phyloP scores from a whole-genome alignment of 1,139 yeast genomes.

The Candida sanyaensis region DNA sequence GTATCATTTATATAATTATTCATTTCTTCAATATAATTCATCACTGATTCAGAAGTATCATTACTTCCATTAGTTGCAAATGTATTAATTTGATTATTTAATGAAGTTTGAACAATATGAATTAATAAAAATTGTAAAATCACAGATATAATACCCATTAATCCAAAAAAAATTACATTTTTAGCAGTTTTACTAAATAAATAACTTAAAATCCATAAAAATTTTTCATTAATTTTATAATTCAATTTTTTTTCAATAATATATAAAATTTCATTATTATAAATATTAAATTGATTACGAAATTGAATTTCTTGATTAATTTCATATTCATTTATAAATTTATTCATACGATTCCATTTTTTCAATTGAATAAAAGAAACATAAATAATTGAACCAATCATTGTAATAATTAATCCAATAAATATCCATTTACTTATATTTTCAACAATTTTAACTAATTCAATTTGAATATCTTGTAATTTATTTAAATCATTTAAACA shows the following conservation, averaged over 20 bases:
- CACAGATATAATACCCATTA: conserved; percentile 51
- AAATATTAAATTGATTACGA: conserved; percentile 14
- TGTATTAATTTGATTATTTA: conserved; percentile 3
- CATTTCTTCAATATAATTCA: conserved; percentile 21
- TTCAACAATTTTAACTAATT: conserved; percentile 11
- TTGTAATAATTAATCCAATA: conserved; percentile 10
- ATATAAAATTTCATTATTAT: conserved; percentile 10
- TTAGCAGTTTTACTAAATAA: conserved; percentile 49
- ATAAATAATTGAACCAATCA: conserved; percentile 9
- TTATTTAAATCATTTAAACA: conserved; percentile 11
- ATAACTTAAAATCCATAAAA: conserved; percentile 52
- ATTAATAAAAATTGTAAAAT: conserved; percentile 48
- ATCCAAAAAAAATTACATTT: conserved; percentile 44
- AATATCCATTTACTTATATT: conserved; percentile 10
- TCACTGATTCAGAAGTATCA: not conserved
- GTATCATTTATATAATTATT: conserved; percentile 25
- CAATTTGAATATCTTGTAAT: conserved; percentile 9
- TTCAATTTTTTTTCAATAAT: conserved; percentile 11
- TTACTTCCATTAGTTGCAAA: not conserved
- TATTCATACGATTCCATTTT: conserved; percentile 12
- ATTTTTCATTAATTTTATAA: conserved; percentile 6
- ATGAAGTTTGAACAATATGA: conserved; percentile 4
- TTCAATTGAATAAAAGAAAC: conserved; percentile 11
- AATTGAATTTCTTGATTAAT: conserved; percentile 7
- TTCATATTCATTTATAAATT: conserved; percentile 10